Base-by-base conservation (phyloP, 1,284 basidiomycete species). In the Neonothopanus nambi region DNA sequence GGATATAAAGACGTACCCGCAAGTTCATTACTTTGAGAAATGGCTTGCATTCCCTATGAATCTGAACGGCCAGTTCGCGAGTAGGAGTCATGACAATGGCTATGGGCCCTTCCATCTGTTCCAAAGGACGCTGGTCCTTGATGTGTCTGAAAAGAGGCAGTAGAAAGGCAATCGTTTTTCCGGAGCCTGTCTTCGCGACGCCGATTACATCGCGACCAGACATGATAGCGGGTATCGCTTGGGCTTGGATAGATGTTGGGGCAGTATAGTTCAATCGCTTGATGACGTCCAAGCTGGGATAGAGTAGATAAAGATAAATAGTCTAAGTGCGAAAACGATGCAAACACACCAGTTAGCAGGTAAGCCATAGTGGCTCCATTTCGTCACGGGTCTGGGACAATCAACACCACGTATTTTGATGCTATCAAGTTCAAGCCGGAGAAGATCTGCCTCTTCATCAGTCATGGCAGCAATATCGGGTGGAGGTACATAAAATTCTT, bases 11-110 rank as follows among this genome's bases (percentile, higher is more conserved):
- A 17, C 78, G 91, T 67, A 95, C 92, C 52, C 93, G 80, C 41
- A 98, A 72, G 65, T 85, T 86, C 61, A 99, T 76, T 9, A 94
- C 94, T 63, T 91, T 94, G 62, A 98, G 74, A 73, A 99, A 99
- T 0, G 95, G 91, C 73, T 95, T 96, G 70, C 93, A 95, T 71
- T 99, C 97, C 63, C 89, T 82, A 71, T 95, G 94, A 64, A 99
- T 99, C 69, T 99, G 97, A 17, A 95, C 90, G 2, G 96, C 97
- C 44, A 99, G 76, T 72, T 99, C 97, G 58, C 97, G 88, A 1
- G 97, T 99, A 0, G 97, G 97, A 0, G 96, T 98, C 87, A 99
- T 95, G 52, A 99, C 89, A 59, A 99, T 85, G 2, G 93, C 95
- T 57, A 98, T 82, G 1, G 97, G 96, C 0, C 97, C 97, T 68